A percentile compares a stretch with the other conserved stretches of the same genome.
Evolutionary conservation across 1,284 basidiomycete species (phyloP).

Genomic region (Melampsora larici-populina): DNA sequence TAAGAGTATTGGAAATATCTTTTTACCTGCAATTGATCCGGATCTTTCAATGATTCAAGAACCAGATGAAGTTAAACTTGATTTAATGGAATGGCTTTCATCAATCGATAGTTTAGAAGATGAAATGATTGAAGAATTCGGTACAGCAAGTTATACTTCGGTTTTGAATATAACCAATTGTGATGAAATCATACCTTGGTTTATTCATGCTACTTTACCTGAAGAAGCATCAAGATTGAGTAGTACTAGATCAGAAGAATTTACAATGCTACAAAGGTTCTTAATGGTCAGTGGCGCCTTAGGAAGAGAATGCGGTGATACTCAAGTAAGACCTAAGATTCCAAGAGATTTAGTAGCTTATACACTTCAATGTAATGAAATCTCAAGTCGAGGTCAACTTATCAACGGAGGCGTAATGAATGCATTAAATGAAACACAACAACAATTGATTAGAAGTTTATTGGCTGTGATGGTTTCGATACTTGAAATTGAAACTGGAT

Average conservation of each 20-base stretch:
- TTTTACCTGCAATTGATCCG: slow-evolving; percentile 72
- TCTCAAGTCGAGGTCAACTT: slow-evolving; percentile 66
- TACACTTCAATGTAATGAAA: slow-evolving; percentile 76
- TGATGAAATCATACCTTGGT: slow-evolving; percentile 44
- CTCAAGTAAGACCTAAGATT: slow-evolving; percentile 63
- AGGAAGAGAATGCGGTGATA: slow-evolving; percentile 49
- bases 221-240: slow-evolving; percentile 47
- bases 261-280: slow-evolving; percentile 45
- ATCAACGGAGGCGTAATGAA: slow-evolving; percentile 63
- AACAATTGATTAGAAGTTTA: slow-evolving; percentile 71
- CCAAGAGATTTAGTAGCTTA: slow-evolving; percentile 88
- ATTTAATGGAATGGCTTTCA: slow-evolving; percentile 73
- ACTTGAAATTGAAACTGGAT: slow-evolving; percentile 49
- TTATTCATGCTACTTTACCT: slow-evolving; percentile 40
- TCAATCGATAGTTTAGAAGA: slow-evolving; percentile 57
- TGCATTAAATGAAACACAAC: slow-evolving; percentile 71
- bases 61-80: slow-evolving; percentile 59
- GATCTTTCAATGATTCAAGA: slow-evolving; percentile 52
- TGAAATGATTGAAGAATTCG: slow-evolving; percentile 32
- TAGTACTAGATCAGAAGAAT: slow-evolving; percentile 50
- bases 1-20: slow-evolving; percentile 91
- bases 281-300: slow-evolving; percentile 51
- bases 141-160: slow-evolving; percentile 51
- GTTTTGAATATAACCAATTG: slow-evolving; percentile 51
- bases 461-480: slow-evolving; percentile 68